These are phyloP conservation scores for Vickermania spadyakhi DNA, from an alignment of 208 protist species.

Conservation along the genomic window DNA sequence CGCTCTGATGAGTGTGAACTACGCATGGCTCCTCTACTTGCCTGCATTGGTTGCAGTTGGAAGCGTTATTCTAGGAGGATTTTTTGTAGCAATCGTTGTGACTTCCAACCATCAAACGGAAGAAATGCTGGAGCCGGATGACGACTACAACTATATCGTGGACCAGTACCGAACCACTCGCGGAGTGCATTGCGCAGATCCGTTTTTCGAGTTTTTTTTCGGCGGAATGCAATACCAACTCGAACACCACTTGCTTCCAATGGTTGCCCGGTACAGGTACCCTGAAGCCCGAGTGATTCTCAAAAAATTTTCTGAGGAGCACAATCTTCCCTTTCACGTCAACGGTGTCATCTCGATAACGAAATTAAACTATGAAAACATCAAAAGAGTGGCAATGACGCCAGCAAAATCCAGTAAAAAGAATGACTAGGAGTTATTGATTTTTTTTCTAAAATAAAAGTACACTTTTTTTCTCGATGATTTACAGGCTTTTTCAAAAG, in stretches of 20 bases:
- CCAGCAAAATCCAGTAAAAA: constrained; percentile 4
- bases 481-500: too few relatives aligned
- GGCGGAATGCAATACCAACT: constrained; percentile 83
- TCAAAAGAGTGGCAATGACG: constrained; percentile 8
- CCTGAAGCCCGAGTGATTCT: constrained; percentile 38
- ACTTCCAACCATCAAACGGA: constrained; percentile 76
- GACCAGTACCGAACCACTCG: constrained; percentile 69
- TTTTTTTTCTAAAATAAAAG: too few relatives aligned
- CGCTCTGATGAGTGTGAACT: constrained; percentile 48
- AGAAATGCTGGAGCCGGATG: constrained; percentile 65
- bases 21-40: constrained; percentile 52
- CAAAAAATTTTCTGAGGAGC: constrained; percentile 69
- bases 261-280: constrained; percentile 64
- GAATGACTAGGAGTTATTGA: constrained; percentile 8
- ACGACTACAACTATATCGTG: constrained; percentile 66
- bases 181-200: constrained; percentile 55
- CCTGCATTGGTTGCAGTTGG: constrained; percentile 54
- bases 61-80: constrained; percentile 59
- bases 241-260: constrained; percentile 76
- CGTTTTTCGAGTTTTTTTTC: constrained; percentile 77
- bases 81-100: constrained; percentile 64
- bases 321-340: constrained; percentile 59
- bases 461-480: too few relatives aligned
- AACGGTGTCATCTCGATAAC: constrained; percentile 45
- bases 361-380: constrained; percentile 63